Evolutionary conservation across 306 rosid genomes (phyloP).

Genomic region (Dicorynia guianensis): DNA sequence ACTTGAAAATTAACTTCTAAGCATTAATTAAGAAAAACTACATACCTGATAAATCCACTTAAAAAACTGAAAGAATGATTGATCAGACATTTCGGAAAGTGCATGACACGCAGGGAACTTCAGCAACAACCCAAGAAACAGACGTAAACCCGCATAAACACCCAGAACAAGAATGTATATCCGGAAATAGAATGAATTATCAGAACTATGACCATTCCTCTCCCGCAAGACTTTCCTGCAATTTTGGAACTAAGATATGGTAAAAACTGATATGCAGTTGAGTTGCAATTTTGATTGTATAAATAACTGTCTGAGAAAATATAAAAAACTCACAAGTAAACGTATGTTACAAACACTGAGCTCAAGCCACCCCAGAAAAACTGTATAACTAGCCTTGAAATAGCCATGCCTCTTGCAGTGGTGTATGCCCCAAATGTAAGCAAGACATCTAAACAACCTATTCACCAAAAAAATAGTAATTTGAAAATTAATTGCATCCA

Average conservation of each 20-base stretch:
- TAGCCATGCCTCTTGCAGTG: constrained; percentile 97
- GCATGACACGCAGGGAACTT: constrained; percentile 87
- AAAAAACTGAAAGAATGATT: constrained; percentile 91
- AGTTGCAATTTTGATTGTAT: constrained; percentile 21
- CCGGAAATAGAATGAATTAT: constrained; percentile 85
- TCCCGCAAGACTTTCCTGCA: constrained; percentile 96
- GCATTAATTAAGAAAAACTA: constrained; percentile 21
- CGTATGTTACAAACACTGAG: constrained; percentile 73
- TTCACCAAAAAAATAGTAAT: constrained; percentile 38
- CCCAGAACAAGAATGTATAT: constrained; percentile 90
- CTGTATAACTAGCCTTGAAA: constrained; percentile 90
- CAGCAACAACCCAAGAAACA: constrained; percentile 65
- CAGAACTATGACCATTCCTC: constrained; percentile 63
- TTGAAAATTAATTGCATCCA: constrained; percentile 16
- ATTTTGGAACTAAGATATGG: constrained; percentile 35
- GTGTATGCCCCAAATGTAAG: constrained; percentile 95
- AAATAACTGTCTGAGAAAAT: constrained; percentile 12
- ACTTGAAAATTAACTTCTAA: constrained; percentile 6
- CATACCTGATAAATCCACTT: constrained; percentile 96
- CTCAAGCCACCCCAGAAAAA: constrained; percentile 91
- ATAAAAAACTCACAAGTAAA: constrained; percentile 74
- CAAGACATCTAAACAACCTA: constrained; percentile 84
- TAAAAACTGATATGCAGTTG: constrained; percentile 4
- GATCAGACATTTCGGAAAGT: constrained; percentile 91
- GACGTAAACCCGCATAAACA: constrained; percentile 76